phyloP scores from a whole-genome alignment of 164 flowering plant species.

The Malania oleifera region DNA sequence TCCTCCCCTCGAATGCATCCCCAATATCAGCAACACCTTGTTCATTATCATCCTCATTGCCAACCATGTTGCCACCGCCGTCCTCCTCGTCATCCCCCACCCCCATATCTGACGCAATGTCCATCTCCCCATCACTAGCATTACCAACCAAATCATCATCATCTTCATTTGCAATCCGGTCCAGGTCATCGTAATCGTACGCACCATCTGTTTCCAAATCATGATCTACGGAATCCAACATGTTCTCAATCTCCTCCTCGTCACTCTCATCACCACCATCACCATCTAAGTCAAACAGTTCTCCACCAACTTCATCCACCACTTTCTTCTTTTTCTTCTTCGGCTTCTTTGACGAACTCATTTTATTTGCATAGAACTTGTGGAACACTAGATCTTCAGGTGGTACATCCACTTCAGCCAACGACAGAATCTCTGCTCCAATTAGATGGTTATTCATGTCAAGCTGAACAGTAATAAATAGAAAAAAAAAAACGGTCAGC shows the following conservation, averaged over 20 bases:
- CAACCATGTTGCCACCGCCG: neutral
- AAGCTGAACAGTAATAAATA: slow-evolving; percentile 40
- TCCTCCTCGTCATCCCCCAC: slow-evolving; percentile 32
- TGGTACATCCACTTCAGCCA: slow-evolving; percentile 83
- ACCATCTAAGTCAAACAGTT: slow-evolving; percentile 27
- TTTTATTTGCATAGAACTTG: slow-evolving; percentile 79
- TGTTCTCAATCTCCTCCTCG: slow-evolving; percentile 73
- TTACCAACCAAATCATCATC: slow-evolving; percentile 76
- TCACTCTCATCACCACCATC: slow-evolving; percentile 74
- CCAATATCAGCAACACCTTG: slow-evolving; percentile 13
- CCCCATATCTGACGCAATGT: slow-evolving; percentile 28
- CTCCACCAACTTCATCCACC: slow-evolving; percentile 68
- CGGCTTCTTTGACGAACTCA: slow-evolving; percentile 55
- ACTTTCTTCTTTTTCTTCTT: slow-evolving; percentile 84
- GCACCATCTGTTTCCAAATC: slow-evolving; percentile 48
- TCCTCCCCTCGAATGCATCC: slow-evolving; percentile 29
- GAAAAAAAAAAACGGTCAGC: slow-evolving; percentile 9
- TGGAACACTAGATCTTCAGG: slow-evolving; percentile 96
- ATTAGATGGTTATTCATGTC: slow-evolving; percentile 62
- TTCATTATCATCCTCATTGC: slow-evolving; percentile 12
- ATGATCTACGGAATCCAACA: slow-evolving; percentile 44
- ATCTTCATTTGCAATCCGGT: slow-evolving; percentile 57
- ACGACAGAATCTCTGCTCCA: slow-evolving; percentile 75
- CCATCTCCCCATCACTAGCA: slow-evolving; percentile 60
- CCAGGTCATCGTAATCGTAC: slow-evolving; percentile 81